These are phyloP conservation scores for Pisolithus sp. DNA, from an alignment of 768 basidiomycete species.

Conservation along the genomic window DNA sequence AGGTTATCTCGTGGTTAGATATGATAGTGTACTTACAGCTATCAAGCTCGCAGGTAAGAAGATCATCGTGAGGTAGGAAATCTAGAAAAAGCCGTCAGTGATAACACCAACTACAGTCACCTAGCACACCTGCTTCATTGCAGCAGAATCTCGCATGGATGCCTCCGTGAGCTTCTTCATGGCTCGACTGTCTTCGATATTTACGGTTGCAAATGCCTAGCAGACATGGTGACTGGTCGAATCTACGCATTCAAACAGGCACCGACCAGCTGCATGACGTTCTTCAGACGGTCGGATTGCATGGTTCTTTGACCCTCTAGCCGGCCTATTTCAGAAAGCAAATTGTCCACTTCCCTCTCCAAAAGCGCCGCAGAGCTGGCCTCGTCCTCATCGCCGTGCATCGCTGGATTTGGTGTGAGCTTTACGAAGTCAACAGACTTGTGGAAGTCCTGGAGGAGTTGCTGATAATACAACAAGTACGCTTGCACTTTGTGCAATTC, in stretches of 20 bases:
- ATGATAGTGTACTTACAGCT: slow-evolving; percentile 13
- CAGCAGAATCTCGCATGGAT: slow-evolving; percentile 36
- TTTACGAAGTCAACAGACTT: slow-evolving; percentile 41
- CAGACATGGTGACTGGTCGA: neutral
- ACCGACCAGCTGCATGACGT: slow-evolving; percentile 27
- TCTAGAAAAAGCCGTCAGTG: slow-evolving; percentile 22
- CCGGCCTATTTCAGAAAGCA: slow-evolving; percentile 41
- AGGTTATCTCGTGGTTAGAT: neutral
- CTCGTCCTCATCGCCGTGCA: neutral
- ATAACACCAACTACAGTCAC: neutral
- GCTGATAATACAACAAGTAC: slow-evolving; percentile 49
- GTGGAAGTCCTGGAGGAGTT: slow-evolving; percentile 48
- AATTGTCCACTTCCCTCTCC: slow-evolving; percentile 13
- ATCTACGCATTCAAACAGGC: neutral
- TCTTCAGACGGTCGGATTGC: slow-evolving; percentile 24
- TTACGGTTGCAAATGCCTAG: slow-evolving; percentile 56
- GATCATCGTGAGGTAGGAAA: slow-evolving; percentile 55
- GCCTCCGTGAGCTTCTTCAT: slow-evolving; percentile 48
- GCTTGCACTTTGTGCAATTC: slow-evolving; percentile 54
- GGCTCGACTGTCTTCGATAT: slow-evolving; percentile 48
- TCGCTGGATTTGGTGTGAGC: neutral
- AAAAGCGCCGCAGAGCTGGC: slow-evolving; percentile 8
- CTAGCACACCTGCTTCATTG: slow-evolving; percentile 26
- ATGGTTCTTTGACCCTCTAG: slow-evolving; percentile 21
- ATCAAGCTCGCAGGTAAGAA: slow-evolving; percentile 52